phyloP scores from a whole-genome alignment of 352 stramenopile genomes.

The Phytophthora quininea region DNA sequence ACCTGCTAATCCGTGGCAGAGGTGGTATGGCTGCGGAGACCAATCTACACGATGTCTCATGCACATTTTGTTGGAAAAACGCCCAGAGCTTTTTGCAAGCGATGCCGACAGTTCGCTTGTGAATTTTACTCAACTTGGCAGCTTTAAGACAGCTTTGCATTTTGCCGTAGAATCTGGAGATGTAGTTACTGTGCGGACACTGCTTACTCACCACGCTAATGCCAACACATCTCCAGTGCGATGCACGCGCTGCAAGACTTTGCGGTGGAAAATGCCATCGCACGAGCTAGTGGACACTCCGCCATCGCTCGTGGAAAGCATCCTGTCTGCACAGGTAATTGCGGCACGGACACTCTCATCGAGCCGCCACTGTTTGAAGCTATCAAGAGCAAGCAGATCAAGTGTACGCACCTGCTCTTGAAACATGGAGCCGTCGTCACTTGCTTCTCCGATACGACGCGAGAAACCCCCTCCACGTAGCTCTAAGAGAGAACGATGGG shows the following conservation, averaged over 20 bases:
- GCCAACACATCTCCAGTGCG: conserved; percentile 59
- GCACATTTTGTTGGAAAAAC: conserved; percentile 49
- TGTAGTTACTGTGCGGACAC: conserved; percentile 36
- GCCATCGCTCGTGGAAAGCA: conserved; percentile 14
- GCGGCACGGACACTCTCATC: conserved; percentile 40
- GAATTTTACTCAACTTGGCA: conserved; percentile 53
- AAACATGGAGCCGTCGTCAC: conserved; percentile 45
- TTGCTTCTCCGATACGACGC: conserved; percentile 43
- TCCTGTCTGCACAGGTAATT: conserved; percentile 35
- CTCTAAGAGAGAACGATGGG: conserved; percentile 46
- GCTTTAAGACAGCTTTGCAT: conserved; percentile 63
- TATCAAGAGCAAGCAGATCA: conserved; percentile 38
- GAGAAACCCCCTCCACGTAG: conserved; percentile 60
- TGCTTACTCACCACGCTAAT: conserved; percentile 48
- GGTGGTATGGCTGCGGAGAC: conserved; percentile 48
- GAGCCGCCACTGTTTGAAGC: conserved; percentile 55
- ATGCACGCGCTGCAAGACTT: conserved; percentile 49
- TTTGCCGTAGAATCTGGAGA: conserved; percentile 60
- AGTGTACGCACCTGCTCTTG: conserved; percentile 48
- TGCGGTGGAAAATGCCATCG: conserved; percentile 21
- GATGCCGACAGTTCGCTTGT: conserved; percentile 33
- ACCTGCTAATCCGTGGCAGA: conserved; percentile 28
- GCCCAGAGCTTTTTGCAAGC: conserved; percentile 31
- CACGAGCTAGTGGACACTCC: conserved; percentile 5
- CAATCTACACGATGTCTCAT: conserved; percentile 45